phyloP scores from a whole-genome alignment of 495 filamentous ascomycete species.

The Lasiosphaeria miniovina region DNA sequence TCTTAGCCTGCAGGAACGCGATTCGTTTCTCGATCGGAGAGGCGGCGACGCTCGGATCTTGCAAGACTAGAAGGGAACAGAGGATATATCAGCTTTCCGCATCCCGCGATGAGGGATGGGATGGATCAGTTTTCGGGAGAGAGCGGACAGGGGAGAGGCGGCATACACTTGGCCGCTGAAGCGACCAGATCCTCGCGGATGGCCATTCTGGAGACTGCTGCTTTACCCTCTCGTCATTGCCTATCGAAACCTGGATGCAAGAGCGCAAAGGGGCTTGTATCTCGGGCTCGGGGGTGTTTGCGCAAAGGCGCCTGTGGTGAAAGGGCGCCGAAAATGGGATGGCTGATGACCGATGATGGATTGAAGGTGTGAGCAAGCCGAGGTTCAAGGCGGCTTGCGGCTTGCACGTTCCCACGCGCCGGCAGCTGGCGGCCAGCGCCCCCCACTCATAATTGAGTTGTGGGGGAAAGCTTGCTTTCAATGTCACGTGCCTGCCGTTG shows the following conservation, averaged over 20 bases:
- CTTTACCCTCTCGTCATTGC: not conserved
- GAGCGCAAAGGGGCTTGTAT: not conserved
- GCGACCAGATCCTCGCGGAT: slow-evolving; percentile 82
- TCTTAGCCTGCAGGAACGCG: slow-evolving; percentile 93
- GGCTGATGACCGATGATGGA: slow-evolving; percentile 14
- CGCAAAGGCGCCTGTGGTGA: slow-evolving; percentile 3
- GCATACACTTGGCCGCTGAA: slow-evolving; percentile 63
- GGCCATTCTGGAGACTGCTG: slow-evolving; percentile 52
- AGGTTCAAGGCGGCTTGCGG: slow-evolving; percentile 15
- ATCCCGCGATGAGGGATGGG: not conserved
- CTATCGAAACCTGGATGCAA: not conserved
- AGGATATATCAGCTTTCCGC: slow-evolving; percentile 8
- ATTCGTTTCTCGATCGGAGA: slow-evolving; percentile 90
- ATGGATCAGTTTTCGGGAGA: not conserved
- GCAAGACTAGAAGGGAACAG: slow-evolving; percentile 65
- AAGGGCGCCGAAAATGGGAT: slow-evolving; percentile 10
- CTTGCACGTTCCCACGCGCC: not conserved
- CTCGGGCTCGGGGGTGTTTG: not conserved
- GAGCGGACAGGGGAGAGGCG: slow-evolving; percentile 34
- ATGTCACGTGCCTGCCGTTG: slow-evolving; percentile 11
- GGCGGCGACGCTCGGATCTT: slow-evolving; percentile 85
- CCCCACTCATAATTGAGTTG: not conserved
- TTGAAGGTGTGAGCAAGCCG: slow-evolving; percentile 4
- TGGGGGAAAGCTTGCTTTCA: slow-evolving; percentile 1
- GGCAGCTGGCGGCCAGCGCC: slow-evolving; percentile 1